Percentiles rank a stretch among this genome's conserved stretches.
Evolutionary conservation across 805 yeast genomes (phyloP).

Genomic region (Sungouiozyma ichnusensis): DNA sequence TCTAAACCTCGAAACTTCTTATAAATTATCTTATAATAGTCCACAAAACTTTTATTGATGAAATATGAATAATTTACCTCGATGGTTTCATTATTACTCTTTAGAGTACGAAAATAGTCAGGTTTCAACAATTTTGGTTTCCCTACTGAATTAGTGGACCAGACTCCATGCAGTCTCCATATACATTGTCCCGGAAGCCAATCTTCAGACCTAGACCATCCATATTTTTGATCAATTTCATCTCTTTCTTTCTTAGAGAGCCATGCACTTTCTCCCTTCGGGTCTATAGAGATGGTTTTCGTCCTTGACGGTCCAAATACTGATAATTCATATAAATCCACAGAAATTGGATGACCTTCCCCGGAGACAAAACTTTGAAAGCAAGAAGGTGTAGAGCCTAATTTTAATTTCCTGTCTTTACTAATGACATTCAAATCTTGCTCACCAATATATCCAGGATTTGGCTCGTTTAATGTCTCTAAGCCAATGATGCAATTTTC

Average conservation of each 20-base stretch:
- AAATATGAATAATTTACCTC: conserved; percentile 43
- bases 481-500: conserved; percentile 48
- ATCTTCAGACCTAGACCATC: conserved; percentile 49
- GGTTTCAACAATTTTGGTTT: conserved; percentile 31
- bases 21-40: conserved; percentile 46
- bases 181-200: conserved; percentile 75
- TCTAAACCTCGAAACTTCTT: conserved; percentile 38
- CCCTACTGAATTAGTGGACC: conserved; percentile 41
- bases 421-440: conserved; percentile 47
- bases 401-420: conserved; percentile 49
- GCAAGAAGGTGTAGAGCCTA: conserved; percentile 78
- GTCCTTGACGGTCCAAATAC: conserved; percentile 66
- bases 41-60: conserved; percentile 53
- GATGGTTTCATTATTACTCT: conserved; percentile 4
- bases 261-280: conserved; percentile 66
- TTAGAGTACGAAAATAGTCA: conserved; percentile 36
- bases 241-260: conserved; percentile 36
- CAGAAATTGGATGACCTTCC: conserved; percentile 54
- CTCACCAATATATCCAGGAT: conserved; percentile 60
- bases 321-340: conserved; percentile 62
- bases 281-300: conserved; percentile 49
- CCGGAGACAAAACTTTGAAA: conserved; percentile 67
- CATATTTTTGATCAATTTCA: conserved; percentile 47
- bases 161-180: conserved; percentile 72
- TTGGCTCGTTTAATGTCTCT: conserved; percentile 83